Base-by-base conservation (phyloP, 2,329 filamentous ascomycete species). In the Exophiala sp. region DNA sequence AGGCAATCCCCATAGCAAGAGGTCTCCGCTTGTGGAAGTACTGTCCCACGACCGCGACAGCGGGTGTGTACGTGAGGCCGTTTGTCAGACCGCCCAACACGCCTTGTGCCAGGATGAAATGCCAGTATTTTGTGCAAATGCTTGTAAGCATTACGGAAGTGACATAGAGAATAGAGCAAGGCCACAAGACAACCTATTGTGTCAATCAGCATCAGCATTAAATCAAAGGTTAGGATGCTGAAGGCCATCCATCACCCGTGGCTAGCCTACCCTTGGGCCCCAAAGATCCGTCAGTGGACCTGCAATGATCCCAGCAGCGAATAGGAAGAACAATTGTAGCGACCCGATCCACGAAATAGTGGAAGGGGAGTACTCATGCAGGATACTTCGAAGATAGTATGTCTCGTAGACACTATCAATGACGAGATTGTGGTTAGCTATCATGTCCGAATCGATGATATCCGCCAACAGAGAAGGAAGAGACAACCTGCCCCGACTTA, bases 321-420 rank as follows among this genome's bases (percentile, higher is more conserved):
- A 93, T 48, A 83, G 79, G 18, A 95, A 71, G 61, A 93, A 93
- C 6, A 86, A 80, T 63, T 89, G 93, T 39, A 94, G 70, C 46
- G 85, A 85, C 62, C 93, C 91, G 55, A 95, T 87, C 88, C 89
- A 95, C 7, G 87, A 86, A 23, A 93, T 81, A 4, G 78, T 80
- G 30, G 83, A 81, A 48, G 85, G 69, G 0, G 59, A 54, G 7
- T 53, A 38, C 4, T 29, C 41, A 7, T 44, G 45, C 1, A 67
- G 56, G 2, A 55, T n/a, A 3, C 48, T 48, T 1, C 23, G 23
- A 13, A 58, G 52, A 46, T 67, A 68, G 49, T 62, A 67, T 7
- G 60, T 62, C 38, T 67, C 60, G 32, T 63, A 68, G 9, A 60
- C 61, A 1, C 64, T 62, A 39, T 57, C 62, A 6, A 22, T 24